A percentile compares a stretch with the other conserved stretches of the same genome.
Conservation (phyloP, 805 yeast species). For the Grigorovia transvaalensis region DNA sequence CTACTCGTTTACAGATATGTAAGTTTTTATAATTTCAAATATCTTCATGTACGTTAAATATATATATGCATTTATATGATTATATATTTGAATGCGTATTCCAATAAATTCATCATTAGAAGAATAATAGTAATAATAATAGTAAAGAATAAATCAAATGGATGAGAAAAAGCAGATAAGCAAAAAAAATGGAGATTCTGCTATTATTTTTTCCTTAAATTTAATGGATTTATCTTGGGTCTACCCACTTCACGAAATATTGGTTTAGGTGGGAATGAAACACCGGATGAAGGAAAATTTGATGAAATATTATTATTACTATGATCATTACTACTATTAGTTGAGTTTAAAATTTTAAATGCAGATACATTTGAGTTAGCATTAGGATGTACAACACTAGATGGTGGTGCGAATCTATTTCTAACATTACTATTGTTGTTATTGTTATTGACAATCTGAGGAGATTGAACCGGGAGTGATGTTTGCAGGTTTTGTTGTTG, state of each 20-base stretch:
- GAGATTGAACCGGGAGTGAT: too few species aligned
- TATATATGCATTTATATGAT: too few species aligned
- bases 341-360: background rate
- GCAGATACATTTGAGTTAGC: constrained; percentile 10
- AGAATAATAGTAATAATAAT: too few species aligned
- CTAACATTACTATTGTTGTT: background rate
- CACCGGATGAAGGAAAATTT: background rate
- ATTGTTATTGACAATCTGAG: background rate
- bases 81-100: too few species aligned
- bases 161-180: too few species aligned
- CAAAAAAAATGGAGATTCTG: too few species aligned
- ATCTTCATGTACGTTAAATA: too few species aligned
- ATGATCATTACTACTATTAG: background rate
- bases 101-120: too few species aligned
- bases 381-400: constrained; percentile 15
- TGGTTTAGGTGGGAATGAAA: background rate
- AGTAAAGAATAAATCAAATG: background rate
- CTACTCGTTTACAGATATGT: too few species aligned
- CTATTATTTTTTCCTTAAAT: constrained; percentile 7
- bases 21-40: too few species aligned
- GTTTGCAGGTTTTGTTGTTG: background rate
- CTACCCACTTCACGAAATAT: constrained; percentile 25
- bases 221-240: constrained; percentile 20
- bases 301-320: background rate
- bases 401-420: constrained; percentile 20